Evolutionary conservation across 805 yeast species (phyloP).

Genomic region (Ogataea glucozyma): DNA sequence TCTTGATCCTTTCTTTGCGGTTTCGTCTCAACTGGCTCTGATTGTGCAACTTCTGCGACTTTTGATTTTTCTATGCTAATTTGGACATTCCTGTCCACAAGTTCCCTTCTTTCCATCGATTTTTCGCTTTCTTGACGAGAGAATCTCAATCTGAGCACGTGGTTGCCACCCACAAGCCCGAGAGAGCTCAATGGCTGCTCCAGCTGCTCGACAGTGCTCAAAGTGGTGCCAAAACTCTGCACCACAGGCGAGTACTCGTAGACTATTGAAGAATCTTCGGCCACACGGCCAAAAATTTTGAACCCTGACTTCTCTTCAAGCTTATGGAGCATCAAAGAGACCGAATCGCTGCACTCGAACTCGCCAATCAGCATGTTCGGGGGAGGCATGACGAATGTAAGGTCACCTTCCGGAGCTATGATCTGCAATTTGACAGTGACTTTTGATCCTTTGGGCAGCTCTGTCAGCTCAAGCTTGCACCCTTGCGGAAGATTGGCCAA

Average conservation of each 20-base stretch:
- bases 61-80: too few species aligned
- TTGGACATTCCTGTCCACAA: neutral
- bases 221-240: slow-evolving; percentile 27
- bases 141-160: slow-evolving; percentile 32
- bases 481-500: slow-evolving; percentile 46
- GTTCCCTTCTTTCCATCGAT: neutral
- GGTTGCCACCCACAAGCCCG: slow-evolving; percentile 31
- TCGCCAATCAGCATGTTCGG: slow-evolving; percentile 16
- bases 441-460: slow-evolving; percentile 8
- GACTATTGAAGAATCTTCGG: neutral
- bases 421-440: slow-evolving; percentile 29
- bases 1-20: too few species aligned
- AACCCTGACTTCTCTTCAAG: slow-evolving; percentile 17
- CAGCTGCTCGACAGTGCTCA: slow-evolving; percentile 23
- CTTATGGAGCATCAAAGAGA: slow-evolving; percentile 18
- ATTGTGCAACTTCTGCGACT: too few species aligned
- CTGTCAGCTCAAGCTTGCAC: slow-evolving; percentile 38
- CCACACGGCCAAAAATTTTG: slow-evolving; percentile 12
- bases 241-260: slow-evolving; percentile 10
- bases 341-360: slow-evolving; percentile 11
- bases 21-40: too few species aligned
- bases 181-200: slow-evolving; percentile 23
- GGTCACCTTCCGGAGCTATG: slow-evolving; percentile 21
- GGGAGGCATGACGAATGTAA: slow-evolving; percentile 14
- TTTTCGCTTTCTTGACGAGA: slow-evolving; percentile 12